Conservation (phyloP, 2,329 filamentous ascomycete genomes). For the Fusarium euwallaceae region DNA sequence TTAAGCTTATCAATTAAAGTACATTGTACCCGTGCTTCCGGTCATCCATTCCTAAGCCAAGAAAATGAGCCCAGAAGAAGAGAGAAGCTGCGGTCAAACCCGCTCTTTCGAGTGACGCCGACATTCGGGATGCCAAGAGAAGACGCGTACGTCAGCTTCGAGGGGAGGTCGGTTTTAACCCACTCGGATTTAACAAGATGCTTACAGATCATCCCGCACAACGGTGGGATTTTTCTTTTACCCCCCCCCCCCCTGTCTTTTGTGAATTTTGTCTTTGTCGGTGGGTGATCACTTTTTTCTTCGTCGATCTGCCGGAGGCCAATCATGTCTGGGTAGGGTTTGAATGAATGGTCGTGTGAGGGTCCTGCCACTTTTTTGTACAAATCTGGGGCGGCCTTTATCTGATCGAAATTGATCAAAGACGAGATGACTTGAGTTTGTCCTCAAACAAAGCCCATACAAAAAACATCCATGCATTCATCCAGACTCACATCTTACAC, state of each 20-base stretch:
- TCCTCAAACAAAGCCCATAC: not conserved
- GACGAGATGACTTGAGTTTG: not conserved
- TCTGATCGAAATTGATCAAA: not conserved
- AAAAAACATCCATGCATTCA: not conserved
- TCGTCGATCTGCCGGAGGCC: not conserved
- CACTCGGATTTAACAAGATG: not conserved
- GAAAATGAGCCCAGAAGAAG: not conserved
- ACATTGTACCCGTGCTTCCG: not conserved
- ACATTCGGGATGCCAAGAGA: not conserved
- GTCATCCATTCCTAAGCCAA: not conserved
- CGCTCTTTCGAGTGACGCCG: not conserved
- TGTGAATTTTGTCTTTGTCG: not conserved
- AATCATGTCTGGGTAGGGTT: not conserved
- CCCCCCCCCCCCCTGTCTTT: not conserved
- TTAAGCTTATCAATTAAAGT: conserved; percentile 1
- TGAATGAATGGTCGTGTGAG: not conserved
- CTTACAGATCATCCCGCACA: not conserved
- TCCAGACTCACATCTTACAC: not conserved
- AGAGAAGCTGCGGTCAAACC: not conserved
- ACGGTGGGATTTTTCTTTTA: not conserved
- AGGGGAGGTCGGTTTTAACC: not conserved
- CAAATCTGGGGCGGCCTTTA: not conserved
- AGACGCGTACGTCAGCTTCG: not conserved
- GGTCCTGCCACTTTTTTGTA: not conserved
- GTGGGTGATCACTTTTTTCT: not conserved